Evolutionary conservation across 306 rosid genomes (phyloP).

Genomic region (Echinosophora koreensis): DNA sequence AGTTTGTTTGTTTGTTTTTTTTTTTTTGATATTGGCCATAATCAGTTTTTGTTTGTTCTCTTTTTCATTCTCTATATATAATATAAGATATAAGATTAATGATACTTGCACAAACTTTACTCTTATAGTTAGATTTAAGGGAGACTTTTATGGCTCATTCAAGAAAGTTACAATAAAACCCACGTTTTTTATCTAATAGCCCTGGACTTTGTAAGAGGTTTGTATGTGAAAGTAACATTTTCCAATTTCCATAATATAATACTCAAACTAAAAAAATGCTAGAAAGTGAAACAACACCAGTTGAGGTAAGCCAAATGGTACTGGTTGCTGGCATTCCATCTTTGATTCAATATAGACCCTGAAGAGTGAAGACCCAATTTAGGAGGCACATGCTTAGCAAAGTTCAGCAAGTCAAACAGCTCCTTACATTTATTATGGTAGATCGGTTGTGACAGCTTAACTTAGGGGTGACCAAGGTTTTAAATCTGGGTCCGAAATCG

Average conservation of each 20-base stretch:
- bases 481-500: no score
- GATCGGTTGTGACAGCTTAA: slow-evolving; percentile 19
- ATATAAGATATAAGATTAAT: slow-evolving; percentile 1
- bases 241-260: not conserved
- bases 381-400: slow-evolving; percentile 29
- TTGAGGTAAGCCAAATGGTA: slow-evolving; percentile 15
- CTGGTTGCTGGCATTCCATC: slow-evolving; percentile 10
- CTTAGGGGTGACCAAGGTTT: not conserved
- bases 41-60: slow-evolving; percentile 25
- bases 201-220: not conserved
- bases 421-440: not conserved
- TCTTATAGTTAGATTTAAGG: slow-evolving; percentile 1
- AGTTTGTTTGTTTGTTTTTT: not conserved
- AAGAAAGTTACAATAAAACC: not conserved
- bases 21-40: no score
- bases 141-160: no score
- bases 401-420: slow-evolving; percentile 8
- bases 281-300: not conserved
- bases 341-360: slow-evolving; percentile 9
- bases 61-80: not conserved
- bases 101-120: not conserved
- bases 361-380: slow-evolving; percentile 26
- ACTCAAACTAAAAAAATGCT: not conserved
- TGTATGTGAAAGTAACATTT: not conserved
- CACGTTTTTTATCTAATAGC: slow-evolving; percentile 18